Percentiles rank a stretch among this genome's conserved stretches.
Conservation (phyloP, 2,329 filamentous ascomycete species). For the Cercospora canescens region DNA sequence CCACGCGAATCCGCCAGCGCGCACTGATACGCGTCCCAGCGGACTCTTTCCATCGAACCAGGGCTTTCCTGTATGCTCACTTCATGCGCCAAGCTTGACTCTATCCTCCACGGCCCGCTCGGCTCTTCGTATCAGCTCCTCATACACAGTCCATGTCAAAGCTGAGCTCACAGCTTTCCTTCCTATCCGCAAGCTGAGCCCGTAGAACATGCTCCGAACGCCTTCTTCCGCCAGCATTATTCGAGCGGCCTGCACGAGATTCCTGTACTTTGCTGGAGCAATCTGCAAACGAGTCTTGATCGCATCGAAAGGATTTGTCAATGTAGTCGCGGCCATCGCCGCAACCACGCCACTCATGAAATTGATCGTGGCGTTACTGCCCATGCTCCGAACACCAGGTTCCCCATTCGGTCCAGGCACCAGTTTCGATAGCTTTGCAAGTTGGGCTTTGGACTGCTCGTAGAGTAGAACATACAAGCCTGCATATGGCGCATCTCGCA, state of each 20-base stretch:
- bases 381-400: slow-evolving; percentile 21
- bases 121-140: slow-evolving; percentile 81
- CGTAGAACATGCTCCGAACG: slow-evolving; percentile 76
- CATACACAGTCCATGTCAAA: slow-evolving; percentile 96
- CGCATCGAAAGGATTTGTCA: slow-evolving; percentile 96
- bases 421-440: slow-evolving; percentile 42
- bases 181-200: slow-evolving; percentile 80
- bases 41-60: background rate
- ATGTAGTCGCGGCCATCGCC: slow-evolving; percentile 76
- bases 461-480: slow-evolving; percentile 94
- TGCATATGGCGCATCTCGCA: slow-evolving; percentile 94
- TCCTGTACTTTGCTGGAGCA: slow-evolving; percentile 77
- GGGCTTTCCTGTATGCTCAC: background rate
- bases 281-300: slow-evolving; percentile 94
- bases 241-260: slow-evolving; percentile 74
- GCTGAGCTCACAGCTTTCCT: slow-evolving; percentile 91
- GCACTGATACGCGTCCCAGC: background rate
- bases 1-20: background rate
- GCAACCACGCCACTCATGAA: slow-evolving; percentile 80
- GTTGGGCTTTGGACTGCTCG: slow-evolving; percentile 72
- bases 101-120: slow-evolving; percentile 42
- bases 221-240: slow-evolving; percentile 84
- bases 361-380: slow-evolving; percentile 69
- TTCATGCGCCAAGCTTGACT: background rate
- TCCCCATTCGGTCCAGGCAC: slow-evolving; percentile 14